Percentiles rank a stretch among this genome's conserved stretches.
Conservation (phyloP, 2,329 filamentous ascomycete genomes). For the Fusarium circinatum region DNA sequence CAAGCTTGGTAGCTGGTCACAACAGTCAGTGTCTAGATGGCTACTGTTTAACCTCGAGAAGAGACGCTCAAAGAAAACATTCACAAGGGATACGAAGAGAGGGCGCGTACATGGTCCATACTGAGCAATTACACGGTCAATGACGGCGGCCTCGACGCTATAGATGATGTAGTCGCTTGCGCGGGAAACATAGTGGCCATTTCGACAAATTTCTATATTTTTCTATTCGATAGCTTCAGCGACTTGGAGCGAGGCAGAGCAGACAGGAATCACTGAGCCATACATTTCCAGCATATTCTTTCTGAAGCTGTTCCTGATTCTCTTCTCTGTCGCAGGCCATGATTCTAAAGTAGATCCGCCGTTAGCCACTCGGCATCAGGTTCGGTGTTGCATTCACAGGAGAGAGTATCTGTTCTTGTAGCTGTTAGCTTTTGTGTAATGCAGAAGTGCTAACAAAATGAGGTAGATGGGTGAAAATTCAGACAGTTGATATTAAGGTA, state of each 20-base stretch:
- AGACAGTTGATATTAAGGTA: slow-evolving; percentile 90
- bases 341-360: slow-evolving; percentile 68
- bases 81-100: slow-evolving; percentile 23
- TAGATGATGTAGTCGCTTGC: slow-evolving; percentile 99
- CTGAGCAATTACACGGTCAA: slow-evolving; percentile 85
- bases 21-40: slow-evolving; percentile 9
- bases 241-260: slow-evolving; percentile 43
- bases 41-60: neutral
- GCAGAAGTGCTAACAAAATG: slow-evolving; percentile 18
- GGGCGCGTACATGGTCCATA: slow-evolving; percentile 84
- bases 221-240: slow-evolving; percentile 68
- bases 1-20: slow-evolving; percentile 84
- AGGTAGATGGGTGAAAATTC: slow-evolving; percentile 57
- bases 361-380: slow-evolving; percentile 45
- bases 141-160: slow-evolving; percentile 93
- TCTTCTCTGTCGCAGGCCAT: slow-evolving; percentile 94
- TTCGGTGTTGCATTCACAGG: slow-evolving; percentile 11
- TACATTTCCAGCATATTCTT: slow-evolving; percentile 91
- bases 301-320: slow-evolving; percentile 81
- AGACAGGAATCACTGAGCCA: slow-evolving; percentile 47
- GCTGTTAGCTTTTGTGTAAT: slow-evolving; percentile 37
- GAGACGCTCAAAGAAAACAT: slow-evolving; percentile 6
- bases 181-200: slow-evolving; percentile 95
- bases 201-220: slow-evolving; percentile 87
- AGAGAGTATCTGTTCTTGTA: slow-evolving; percentile 31